Conservation (phyloP, 345 rosid species). For the Syzygium grande region DNA sequence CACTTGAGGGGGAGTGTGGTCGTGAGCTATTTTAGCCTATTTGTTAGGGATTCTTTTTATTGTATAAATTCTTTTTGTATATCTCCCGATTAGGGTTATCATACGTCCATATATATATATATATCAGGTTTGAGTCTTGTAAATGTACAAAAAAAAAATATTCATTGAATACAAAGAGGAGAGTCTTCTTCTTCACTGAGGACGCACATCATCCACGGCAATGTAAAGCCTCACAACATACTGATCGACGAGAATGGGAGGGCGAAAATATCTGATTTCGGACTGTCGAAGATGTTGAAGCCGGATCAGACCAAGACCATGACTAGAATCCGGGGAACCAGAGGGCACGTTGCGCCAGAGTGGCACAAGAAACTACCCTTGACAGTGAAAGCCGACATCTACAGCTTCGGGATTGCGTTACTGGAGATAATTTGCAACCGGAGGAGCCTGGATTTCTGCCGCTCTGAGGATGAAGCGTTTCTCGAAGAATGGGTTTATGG, state of each 20-base stretch:
- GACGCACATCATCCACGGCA: conserved; percentile 21
- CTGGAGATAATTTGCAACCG: conserved; percentile 5
- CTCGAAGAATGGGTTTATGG: conserved; percentile 14
- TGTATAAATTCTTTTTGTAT: too few species aligned
- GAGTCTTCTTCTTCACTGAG: too few species aligned
- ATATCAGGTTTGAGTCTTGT: too few species aligned
- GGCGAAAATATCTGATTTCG: conserved; percentile 19
- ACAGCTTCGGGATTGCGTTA: conserved; percentile 18
- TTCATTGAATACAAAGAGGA: too few species aligned
- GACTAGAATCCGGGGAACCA: conserved; percentile 10
- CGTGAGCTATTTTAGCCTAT: too few species aligned
- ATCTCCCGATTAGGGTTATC: too few species aligned
- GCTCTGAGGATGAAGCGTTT: background rate
- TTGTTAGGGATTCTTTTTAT: too few species aligned
- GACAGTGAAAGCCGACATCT: conserved; percentile 16
- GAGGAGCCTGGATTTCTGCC: background rate
- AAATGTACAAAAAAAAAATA: too few species aligned
- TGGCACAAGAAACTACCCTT: conserved; percentile 10
- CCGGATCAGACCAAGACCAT: conserved; percentile 15
- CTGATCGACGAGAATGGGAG: conserved; percentile 7
- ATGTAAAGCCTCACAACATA: conserved; percentile 17
- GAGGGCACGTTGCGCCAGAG: background rate
- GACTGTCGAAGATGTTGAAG: conserved; percentile 20
- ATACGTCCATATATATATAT: too few species aligned
- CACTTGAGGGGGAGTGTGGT: too few species aligned